Evolutionary conservation across 1,284 basidiomycete species (phyloP).

Genomic region (Amylostereum chailletii): DNA sequence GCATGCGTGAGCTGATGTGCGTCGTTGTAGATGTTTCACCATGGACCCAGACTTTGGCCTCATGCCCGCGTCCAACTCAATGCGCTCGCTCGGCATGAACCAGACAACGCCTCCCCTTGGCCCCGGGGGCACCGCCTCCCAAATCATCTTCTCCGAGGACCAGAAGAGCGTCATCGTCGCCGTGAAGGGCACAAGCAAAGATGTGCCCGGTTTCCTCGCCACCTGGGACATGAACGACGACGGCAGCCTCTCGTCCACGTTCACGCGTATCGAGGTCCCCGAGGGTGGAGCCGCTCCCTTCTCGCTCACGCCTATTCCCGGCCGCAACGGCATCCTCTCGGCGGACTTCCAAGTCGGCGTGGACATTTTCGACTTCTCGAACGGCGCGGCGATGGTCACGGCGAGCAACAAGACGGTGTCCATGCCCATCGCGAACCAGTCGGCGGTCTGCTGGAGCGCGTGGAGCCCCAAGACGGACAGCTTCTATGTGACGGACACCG

Average conservation of each 20-base stretch:
- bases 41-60: constrained; percentile 20
- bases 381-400: constrained; percentile 4
- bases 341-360: neutral
- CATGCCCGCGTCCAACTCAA: constrained; percentile 27
- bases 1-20: too few species aligned
- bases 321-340: constrained; percentile 7
- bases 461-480: constrained; percentile 31
- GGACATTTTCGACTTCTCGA: constrained; percentile 21
- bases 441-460: constrained; percentile 33
- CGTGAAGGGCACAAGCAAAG: neutral
- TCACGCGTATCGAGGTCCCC: constrained; percentile 26
- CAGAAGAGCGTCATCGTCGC: neutral
- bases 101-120: constrained; percentile 16
- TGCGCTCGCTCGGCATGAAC: constrained; percentile 32
- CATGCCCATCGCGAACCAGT: constrained; percentile 26
- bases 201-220: constrained; percentile 1
- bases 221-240: constrained; percentile 21
- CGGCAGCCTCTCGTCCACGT: constrained; percentile 30
- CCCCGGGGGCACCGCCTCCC: neutral
- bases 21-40: too few species aligned
- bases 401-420: constrained; percentile 18
- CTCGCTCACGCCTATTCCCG: constrained; percentile 25
- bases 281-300: constrained; percentile 35
- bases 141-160: neutral
- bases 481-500: constrained; percentile 34